Evolutionary conservation across 345 rosid genomes (phyloP).

Genomic region (Arabidopsis suecica): DNA sequence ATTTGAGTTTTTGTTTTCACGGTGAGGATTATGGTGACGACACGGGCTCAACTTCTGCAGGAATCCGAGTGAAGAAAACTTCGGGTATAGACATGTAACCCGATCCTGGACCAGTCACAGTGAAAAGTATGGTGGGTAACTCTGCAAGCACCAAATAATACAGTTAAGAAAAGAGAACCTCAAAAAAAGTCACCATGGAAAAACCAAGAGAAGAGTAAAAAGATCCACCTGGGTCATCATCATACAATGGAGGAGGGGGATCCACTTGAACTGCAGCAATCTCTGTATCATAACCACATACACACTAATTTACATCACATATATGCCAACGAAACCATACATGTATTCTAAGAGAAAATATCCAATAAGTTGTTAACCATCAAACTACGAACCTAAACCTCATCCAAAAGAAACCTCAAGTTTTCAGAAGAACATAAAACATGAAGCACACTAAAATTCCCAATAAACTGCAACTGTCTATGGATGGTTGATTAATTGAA

Average conservation of each 20-base stretch:
- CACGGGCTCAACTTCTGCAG: background rate
- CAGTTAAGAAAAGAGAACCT: constrained; percentile 5
- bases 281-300: constrained; percentile 25
- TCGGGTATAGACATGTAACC: constrained; percentile 27
- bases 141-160: constrained; percentile 13
- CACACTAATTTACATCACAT: background rate
- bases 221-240: background rate
- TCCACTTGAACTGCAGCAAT: constrained; percentile 27
- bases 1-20: background rate
- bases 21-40: background rate
- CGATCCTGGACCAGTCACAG: constrained; percentile 23
- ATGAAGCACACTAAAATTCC: background rate
- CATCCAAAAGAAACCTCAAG: background rate
- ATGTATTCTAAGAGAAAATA: background rate
- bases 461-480: background rate
- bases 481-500: background rate
- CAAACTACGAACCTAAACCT: background rate
- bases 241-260: constrained; percentile 40
- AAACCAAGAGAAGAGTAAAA: constrained; percentile 1
- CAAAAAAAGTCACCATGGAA: background rate
- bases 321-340: background rate
- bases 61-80: constrained; percentile 19
- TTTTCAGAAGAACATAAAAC: background rate
- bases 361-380: background rate
- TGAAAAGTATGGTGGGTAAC: constrained; percentile 13